Evolutionary conservation across 1,284 basidiomycete genomes (phyloP), one percentile per base, ranked within the genome.

Genomic region (Polyporus tsugae): DNA sequence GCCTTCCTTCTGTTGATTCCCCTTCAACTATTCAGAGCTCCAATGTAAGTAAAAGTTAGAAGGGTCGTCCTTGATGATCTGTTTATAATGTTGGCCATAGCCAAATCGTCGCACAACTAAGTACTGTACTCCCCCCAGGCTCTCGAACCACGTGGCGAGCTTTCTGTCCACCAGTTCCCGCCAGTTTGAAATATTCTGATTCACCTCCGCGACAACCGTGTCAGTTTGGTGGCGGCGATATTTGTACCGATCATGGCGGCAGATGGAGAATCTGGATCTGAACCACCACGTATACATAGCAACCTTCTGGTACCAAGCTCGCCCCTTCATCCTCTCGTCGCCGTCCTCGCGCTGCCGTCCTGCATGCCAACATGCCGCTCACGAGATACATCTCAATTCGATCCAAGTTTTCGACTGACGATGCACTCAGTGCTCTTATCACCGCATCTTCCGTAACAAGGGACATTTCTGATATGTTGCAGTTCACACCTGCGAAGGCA

Each of bases 401-500:
- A 22, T 22, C 58, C 9, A 42, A 38, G 35, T 46, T 67, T 2
- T 60, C 66, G 3, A 59, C 46, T 9, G 60, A 68, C n/a, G 67
- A 72, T 59, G 71, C 69, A 3, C 68, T 75, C 35, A 65, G 57
- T 57, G 68, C 66, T 11, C 70, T 73, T 3, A 68, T 78, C 44
- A 60, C 70, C 0, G 73, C 74, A 0, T 72, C 75, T 0, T 66
- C 71, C 19, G 70, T 74, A 11, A 72, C 76, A 1, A 63, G 72
- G 39, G 70, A 75, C 4, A 63, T 80, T 4, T 74, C 78, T 0
- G 72, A 73, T 36, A 66, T 80, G 58, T 69, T 81, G n/a, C 78
- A 78, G 49, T 86, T 86, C 67, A 82, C 85, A 22, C 84, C 85
- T 1, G 83, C 81, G 0, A 75, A 78, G 15, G 84, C 82, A 0